phyloP scores from a whole-genome alignment of 805 yeast species.

The Teunomyces panamensis region DNA sequence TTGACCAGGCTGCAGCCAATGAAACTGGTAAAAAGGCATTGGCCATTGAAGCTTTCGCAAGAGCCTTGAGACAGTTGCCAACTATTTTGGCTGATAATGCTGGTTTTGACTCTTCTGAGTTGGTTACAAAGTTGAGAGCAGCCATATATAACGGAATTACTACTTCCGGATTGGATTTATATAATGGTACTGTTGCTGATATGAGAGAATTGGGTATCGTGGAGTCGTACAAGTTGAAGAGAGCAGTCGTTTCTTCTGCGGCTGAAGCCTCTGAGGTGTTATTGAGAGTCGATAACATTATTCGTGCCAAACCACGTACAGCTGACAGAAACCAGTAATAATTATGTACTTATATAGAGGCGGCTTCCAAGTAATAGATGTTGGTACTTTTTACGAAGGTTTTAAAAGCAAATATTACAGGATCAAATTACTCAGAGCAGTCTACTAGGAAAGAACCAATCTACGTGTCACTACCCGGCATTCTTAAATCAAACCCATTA shows the following conservation, averaged over 20 bases:
- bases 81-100: constrained; percentile 96
- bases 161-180: constrained; percentile 87
- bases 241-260: constrained; percentile 91
- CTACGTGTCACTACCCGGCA: too few relatives aligned
- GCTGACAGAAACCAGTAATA: constrained; percentile 67
- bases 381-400: background rate
- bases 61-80: constrained; percentile 92
- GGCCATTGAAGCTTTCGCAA: constrained; percentile 92
- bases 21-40: constrained; percentile 90
- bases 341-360: background rate
- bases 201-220: constrained; percentile 93
- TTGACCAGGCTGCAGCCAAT: constrained; percentile 86
- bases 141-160: constrained; percentile 89
- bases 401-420: too few relatives aligned
- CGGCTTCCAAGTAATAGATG: background rate
- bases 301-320: constrained; percentile 95
- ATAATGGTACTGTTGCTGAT: constrained; percentile 82
- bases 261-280: constrained; percentile 98
- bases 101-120: constrained; percentile 90
- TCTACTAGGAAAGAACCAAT: too few relatives aligned
- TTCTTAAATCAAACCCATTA: too few relatives aligned
- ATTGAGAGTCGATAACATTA: constrained; percentile 92
- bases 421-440: background rate
- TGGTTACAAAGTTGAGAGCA: constrained; percentile 85
- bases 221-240: constrained; percentile 87